Evolutionary conservation across 352 stramenopile species (phyloP).

Genomic region (Peronospora farinosa): DNA sequence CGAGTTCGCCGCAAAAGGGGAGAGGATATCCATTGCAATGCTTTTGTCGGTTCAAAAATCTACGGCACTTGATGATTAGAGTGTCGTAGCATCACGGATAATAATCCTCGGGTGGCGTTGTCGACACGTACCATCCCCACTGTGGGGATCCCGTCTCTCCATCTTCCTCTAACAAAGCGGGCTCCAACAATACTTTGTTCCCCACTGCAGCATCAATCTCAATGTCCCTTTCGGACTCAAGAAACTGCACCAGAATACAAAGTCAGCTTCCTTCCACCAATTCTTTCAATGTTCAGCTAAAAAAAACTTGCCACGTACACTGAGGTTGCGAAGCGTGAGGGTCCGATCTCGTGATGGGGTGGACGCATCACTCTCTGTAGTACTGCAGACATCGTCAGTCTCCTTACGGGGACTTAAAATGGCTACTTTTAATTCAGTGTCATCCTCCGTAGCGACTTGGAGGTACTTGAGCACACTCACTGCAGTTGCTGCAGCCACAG

Average conservation of each 20-base stretch:
- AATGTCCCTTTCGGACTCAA: constrained; percentile 24
- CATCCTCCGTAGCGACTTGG: constrained; percentile 32
- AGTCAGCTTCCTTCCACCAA: constrained; percentile 2
- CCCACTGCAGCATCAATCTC: constrained; percentile 8
- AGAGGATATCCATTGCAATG: constrained; percentile 16
- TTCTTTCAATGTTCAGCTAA: background rate
- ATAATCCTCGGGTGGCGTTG: constrained; percentile 66
- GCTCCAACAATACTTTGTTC: constrained; percentile 10
- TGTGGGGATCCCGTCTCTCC: constrained; percentile 53
- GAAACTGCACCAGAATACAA: constrained; percentile 22
- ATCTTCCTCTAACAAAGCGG: constrained; percentile 27
- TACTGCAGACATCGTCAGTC: constrained; percentile 51
- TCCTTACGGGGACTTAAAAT: constrained; percentile 6
- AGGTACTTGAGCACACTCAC: constrained; percentile 68
- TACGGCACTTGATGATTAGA: constrained; percentile 18
- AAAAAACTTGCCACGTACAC: constrained; percentile 21
- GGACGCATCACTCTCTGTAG: constrained; percentile 60
- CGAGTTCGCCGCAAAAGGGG: constrained; percentile 9
- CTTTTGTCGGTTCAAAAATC: constrained; percentile 17
- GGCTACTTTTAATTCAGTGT: constrained; percentile 15
- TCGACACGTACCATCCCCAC: constrained; percentile 82
- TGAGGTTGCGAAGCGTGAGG: constrained; percentile 29
- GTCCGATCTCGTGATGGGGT: constrained; percentile 33
- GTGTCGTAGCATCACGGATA: constrained; percentile 30
- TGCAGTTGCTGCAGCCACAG: constrained; percentile 55